phyloP scores from a whole-genome alignment of 1,139 yeast genomes.

The Pichia sp. region DNA sequence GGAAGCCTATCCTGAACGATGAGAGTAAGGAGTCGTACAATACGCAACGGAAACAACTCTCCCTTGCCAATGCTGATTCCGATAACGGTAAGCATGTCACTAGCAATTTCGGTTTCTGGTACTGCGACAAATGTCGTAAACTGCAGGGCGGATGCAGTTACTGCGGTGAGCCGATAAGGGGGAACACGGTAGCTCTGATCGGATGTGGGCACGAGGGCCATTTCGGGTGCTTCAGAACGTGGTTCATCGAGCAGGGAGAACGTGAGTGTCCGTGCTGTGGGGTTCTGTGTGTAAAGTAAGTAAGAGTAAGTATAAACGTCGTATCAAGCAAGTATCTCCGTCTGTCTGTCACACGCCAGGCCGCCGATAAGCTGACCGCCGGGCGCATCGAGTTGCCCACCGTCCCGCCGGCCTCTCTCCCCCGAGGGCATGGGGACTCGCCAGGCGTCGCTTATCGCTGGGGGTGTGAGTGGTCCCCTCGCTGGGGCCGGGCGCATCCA shows the following conservation, averaged over 20 bases:
- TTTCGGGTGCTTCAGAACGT: constrained; percentile 69
- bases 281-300: constrained; percentile 2
- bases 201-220: constrained; percentile 92
- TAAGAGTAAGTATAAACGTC: too few relatives aligned
- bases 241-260: constrained; percentile 71
- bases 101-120: constrained; percentile 69
- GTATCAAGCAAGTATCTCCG: not conserved
- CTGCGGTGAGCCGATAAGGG: constrained; percentile 77
- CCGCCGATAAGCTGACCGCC: too few relatives aligned
- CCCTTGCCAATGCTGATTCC: not conserved
- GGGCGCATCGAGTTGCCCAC: constrained; percentile 7
- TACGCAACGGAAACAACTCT: too few relatives aligned
- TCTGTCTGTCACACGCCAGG: too few relatives aligned
- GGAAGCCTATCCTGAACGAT: constrained; percentile 63
- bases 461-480: too few relatives aligned
- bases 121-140: constrained; percentile 68
- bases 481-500: constrained; percentile 7
- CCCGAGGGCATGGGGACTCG: too few relatives aligned
- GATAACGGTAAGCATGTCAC: not conserved
- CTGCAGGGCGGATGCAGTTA: constrained; percentile 71
- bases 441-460: too few relatives aligned
- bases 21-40: constrained; percentile 42
- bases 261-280: constrained; percentile 63
- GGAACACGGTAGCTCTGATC: constrained; percentile 64
- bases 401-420: too few relatives aligned